Base-by-base conservation (phyloP, 2,329 filamentous ascomycete genomes). In the Lomentospora prolificans region DNA sequence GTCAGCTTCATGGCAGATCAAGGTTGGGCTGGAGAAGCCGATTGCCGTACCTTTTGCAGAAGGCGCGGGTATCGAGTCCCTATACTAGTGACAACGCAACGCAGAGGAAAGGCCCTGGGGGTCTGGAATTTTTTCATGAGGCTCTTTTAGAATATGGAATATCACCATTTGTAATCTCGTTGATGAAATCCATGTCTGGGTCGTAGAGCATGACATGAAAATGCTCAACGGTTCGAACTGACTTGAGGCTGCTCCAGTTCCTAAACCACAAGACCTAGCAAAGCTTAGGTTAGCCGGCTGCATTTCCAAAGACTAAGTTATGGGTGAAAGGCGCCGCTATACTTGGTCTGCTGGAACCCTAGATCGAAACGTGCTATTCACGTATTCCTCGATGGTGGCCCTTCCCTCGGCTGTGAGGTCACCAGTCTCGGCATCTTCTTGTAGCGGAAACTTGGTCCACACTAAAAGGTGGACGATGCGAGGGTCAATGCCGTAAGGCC, bases 191-290 rank as follows among this genome's bases (percentile, higher is more conserved):
- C 39, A 76, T 74, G 62, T 92, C 84, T 1, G 90, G 85, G 62
- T 89, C 77, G 67, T 85, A 87, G 55, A 96, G 74, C 90, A 96
- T 90, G 65, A 96, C 86, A 69, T 97, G 92, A 65, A 97, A 94
- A 68, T 97, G 92, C 74, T 96, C 91, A 9, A 97, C 82, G 1
- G 87, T 83, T 63, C 90, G 82, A 27, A 97, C 82, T 24, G 87
- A 94, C 73, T 96, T 96, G 61, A 96, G 72, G 14, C 79, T 81
- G 55, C 76, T 80, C 90, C 90, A 96, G 65, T 97, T 97, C 74
- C 60, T 72, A 55, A 87, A 81, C 67, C 66, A 69, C 55, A 69
- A 60, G 22, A 73, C 64, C 68, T 73, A 39, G n/a, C 22, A 59
- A 59, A 51, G 48, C 57, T 50, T 51, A 57, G 41, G 25, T 28